Base-by-base conservation (phyloP, 2,329 filamentous ascomycete genomes). In the Calcarisporium arbuscula region DNA sequence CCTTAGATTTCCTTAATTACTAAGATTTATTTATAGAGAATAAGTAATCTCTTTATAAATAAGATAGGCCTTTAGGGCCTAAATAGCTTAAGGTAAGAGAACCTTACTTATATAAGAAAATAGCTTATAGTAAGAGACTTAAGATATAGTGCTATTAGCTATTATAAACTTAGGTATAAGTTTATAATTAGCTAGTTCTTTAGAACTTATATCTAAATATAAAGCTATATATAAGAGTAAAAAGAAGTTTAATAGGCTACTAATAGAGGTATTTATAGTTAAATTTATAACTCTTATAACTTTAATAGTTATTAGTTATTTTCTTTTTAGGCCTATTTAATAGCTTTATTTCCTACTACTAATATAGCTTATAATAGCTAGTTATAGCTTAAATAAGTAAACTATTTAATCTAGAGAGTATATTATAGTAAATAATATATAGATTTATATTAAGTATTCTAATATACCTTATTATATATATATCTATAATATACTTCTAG, bases 271-370 rank as follows among this genome's bases (percentile, higher is more conserved):
- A 25, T n/a, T n/a, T n/a, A 21, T 5, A 8, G 10, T 16, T 16
- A 6, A 8, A 28, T 11, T 17, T 26, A 14, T 11, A 28, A 7
- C 5, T 5, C n/a, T n/a, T 19, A 21, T 7, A 30, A 25, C 16
- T 20, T 36, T 25, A 21, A 30, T 3, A 21, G 34, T 5, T 36
- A 36, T 28, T 21, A 30, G 14, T 31, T 21, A 7, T 28, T 14
- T 28, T 15, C 17, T 28, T 16, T 9, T 14, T 15, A 16, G 17
- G 14, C 12, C 27, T 28, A 8, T 12, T 15, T 8, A 14, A 12
- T 28, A 14, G 9, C 9, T 14, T 8, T 9, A 28, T 15, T 14
- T 9, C 8, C 14, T 28, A 15, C 8, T 15, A n/a, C n/a, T n/a
- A n/a, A n/a, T n/a, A n/a, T n/a, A n/a, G n/a, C n/a, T n/a, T n/a